Evolutionary conservation across 495 filamentous ascomycete genomes (phyloP).

Genomic region (Chlorociboria aeruginascens): DNA sequence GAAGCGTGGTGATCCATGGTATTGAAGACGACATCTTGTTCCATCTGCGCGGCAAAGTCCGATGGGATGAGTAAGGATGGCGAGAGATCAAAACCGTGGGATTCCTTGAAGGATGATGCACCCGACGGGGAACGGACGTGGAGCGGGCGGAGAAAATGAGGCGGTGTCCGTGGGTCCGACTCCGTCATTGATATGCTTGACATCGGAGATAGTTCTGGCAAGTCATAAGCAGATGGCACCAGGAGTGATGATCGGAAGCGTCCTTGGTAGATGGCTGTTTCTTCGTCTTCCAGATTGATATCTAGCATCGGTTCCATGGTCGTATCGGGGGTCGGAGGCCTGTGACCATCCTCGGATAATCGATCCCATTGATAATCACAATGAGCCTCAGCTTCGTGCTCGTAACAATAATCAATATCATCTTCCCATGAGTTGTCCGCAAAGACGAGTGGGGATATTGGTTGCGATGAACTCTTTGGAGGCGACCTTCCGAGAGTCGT

Average conservation of each 20-base stretch:
- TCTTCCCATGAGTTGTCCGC: conserved; percentile 71
- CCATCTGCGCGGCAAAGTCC: conserved; percentile 19
- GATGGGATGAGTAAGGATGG: conserved; percentile 41
- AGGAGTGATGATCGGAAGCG: conserved; percentile 25
- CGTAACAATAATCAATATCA: conserved; percentile 90
- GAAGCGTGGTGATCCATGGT: conserved; percentile 8
- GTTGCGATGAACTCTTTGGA: not conserved
- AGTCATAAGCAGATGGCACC: conserved; percentile 28
- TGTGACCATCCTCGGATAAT: conserved; percentile 8
- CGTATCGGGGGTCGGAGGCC: conserved; percentile 13
- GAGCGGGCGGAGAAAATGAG: conserved; percentile 15
- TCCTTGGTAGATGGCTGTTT: conserved; percentile 14
- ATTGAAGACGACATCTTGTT: conserved; percentile 14
- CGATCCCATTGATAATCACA: conserved; percentile 84
- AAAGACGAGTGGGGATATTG: conserved; percentile 3
- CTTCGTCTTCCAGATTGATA: conserved; percentile 14
- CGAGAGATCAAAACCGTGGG: conserved; percentile 40
- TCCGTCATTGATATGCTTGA: conserved; percentile 10
- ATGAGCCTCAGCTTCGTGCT: conserved; percentile 78
- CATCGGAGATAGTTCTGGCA: conserved; percentile 29
- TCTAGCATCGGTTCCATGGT: not conserved
- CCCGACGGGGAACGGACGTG: conserved; percentile 25
- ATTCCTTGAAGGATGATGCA: conserved; percentile 40
- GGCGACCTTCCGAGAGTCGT: conserved; percentile 4
- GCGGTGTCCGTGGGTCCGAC: conserved; percentile 14